Percentiles rank a stretch among this genome's conserved stretches.
Evolutionary conservation across 805 yeast genomes (phyloP).

Genomic region (Metschnikowia reukaufii): DNA sequence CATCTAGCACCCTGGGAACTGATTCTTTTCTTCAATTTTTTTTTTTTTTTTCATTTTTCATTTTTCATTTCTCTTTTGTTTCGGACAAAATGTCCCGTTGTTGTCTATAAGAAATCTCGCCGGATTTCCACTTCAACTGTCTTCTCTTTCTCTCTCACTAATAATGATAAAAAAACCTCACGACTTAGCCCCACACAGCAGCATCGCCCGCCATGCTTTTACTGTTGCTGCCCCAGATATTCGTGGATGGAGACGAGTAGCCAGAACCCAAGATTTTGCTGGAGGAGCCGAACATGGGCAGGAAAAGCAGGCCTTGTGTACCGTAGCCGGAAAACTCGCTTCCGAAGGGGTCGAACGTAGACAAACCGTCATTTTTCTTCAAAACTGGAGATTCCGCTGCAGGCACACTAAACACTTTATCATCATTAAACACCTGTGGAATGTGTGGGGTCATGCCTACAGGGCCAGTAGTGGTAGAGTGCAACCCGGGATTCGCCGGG

Average conservation of each 20-base stretch:
- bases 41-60: background rate
- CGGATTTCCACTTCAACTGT: no score
- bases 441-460: conserved; percentile 11
- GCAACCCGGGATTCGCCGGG: conserved; percentile 5
- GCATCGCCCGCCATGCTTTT: conserved; percentile 22
- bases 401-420: conserved; percentile 2
- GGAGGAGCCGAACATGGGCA: conserved; percentile 20
- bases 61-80: background rate
- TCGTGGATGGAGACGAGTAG: conserved; percentile 16
- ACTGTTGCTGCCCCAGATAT: conserved; percentile 28
- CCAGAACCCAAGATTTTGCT: conserved; percentile 17
- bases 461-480: background rate
- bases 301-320: conserved; percentile 12
- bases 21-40: background rate
- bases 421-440: conserved; percentile 20
- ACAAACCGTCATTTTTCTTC: conserved; percentile 9
- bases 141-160: no score
- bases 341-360: conserved; percentile 31
- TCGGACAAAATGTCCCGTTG: no score
- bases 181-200: conserved; percentile 34
- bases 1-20: background rate
- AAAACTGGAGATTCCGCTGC: conserved; percentile 5
- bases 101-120: no score
- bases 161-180: background rate
- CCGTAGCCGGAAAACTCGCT: conserved; percentile 7